Base-by-base conservation (phyloP, 352 stramenopile genomes). In the Pythium utonaiense region DNA sequence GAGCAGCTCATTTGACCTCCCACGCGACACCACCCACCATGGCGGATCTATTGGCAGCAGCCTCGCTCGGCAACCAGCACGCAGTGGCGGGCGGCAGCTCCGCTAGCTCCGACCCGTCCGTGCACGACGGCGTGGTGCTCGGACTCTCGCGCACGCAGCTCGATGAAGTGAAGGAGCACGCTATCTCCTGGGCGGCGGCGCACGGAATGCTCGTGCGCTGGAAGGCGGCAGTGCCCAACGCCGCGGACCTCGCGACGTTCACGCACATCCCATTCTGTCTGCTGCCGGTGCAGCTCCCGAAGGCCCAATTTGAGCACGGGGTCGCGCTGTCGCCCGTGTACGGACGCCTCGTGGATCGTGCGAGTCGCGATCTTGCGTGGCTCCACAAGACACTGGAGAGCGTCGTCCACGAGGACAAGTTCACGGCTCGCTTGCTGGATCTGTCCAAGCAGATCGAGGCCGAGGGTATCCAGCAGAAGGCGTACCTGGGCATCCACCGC, bases 401-500 rank as follows among this genome's bases (percentile, higher is more conserved):
- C 45, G 85, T 94, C 27, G 77, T 92, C n/a, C 71, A 73, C 8
- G 83, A 94, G 52, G 91, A 98, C 63, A 71, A 79, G 38, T 98
- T 97, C 73, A 97, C 89, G 1, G 70, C 66, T 8, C 70, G 80
- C 6, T 62, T 97, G 42, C 67, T 97, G 24, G 66, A 88, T 48
- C 73, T 97, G 6, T 95, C 85, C 13, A 85, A 80, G 57, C 62
- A 71, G 45, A 77, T 93, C 10, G 73, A 93, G 24, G 64, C 65
- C 3, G 77, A 93, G 52, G 79, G 82, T 33, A 75, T 84, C 47
- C 78, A 89, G 57, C 86, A 95, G 53, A 95, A 90, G 67, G 70
- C 71, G 19, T 95, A 83, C 41, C 55, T 98, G 50, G 94, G 89
- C 19, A 93, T 98, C 57, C 80, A 96, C 60, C 88, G 94, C 16